These are phyloP conservation scores for Lotmaria passim DNA, from an alignment of 208 protist genomes.

Conservation along the genomic window DNA sequence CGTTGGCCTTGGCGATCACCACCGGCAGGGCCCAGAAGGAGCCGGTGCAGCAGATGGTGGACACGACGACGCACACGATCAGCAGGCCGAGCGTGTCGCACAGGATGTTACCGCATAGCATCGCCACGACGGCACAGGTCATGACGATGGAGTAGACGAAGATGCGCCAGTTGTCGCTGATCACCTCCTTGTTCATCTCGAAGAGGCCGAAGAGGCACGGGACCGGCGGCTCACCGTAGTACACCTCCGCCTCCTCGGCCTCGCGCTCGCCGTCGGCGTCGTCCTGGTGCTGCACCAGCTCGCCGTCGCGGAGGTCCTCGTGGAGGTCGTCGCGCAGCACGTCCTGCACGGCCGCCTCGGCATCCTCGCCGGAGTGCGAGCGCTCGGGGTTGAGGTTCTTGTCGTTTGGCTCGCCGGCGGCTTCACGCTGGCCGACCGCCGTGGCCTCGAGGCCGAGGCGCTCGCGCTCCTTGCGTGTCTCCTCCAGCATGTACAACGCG, in stretches of 20 bases:
- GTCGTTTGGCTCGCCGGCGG: constrained; percentile 35
- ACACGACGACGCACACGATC: constrained; percentile 41
- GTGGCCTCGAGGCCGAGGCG: constrained; percentile 14
- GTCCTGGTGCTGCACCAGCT: constrained; percentile 15
- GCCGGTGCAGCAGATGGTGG: constrained; percentile 38
- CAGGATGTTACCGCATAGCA: constrained; percentile 50
- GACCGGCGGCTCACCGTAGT: constrained; percentile 26
- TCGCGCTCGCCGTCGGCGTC: constrained; percentile 1
- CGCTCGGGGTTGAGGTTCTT: constrained; percentile 17
- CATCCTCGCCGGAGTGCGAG: constrained; percentile 18
- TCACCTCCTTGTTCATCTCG: constrained; percentile 69
- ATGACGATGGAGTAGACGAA: constrained; percentile 58
- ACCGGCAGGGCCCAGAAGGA: constrained; percentile 64
- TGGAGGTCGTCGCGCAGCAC: neutral
- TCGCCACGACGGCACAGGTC: constrained; percentile 48
- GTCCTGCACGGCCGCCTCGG: constrained; percentile 16
- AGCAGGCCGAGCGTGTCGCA: constrained; percentile 41
- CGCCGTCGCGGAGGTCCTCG: too few relatives aligned
- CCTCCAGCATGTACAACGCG: constrained; percentile 30
- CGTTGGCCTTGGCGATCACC: constrained; percentile 66
- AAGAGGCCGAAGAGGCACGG: constrained; percentile 45
- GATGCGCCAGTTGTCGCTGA: constrained; percentile 48
- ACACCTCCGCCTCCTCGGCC: constrained; percentile 8
- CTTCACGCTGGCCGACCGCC: neutral
- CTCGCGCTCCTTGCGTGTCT: constrained; percentile 39